Evolutionary conservation across 1,284 basidiomycete genomes (phyloP).

Genomic region (Cutaneotrichosporon sp.): DNA sequence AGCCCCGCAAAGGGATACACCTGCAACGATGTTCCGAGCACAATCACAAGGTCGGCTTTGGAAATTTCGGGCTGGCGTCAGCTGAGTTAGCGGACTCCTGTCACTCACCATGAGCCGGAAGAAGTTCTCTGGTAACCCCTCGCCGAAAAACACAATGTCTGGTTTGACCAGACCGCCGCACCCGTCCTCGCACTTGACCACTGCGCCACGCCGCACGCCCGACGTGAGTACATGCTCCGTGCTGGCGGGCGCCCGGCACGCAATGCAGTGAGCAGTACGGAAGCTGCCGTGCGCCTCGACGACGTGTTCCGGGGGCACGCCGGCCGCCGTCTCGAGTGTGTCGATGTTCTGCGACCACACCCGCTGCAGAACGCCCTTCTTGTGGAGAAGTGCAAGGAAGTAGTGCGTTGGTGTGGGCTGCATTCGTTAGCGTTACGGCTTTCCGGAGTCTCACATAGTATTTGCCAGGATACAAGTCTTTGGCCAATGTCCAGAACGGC

Average conservation of each 20-base stretch:
- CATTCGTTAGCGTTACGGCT: conserved; percentile 53
- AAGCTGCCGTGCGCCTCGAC: conserved; percentile 95
- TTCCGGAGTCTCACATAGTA: conserved; percentile 28
- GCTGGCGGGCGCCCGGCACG: conserved; percentile 56
- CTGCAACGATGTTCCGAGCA: conserved; percentile 77
- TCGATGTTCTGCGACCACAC: conserved; percentile 60
- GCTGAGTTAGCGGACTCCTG: not conserved
- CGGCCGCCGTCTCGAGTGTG: conserved; percentile 81
- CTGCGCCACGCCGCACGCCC: conserved; percentile 56
- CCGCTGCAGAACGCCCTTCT: conserved; percentile 32
- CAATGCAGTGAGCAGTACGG: conserved; percentile 71
- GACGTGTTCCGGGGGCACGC: conserved; percentile 66
- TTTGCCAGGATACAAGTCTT: conserved; percentile 70
- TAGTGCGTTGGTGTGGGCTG: conserved; percentile 81
- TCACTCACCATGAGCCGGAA: conserved; percentile 24
- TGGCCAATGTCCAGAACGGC: conserved; percentile 75
- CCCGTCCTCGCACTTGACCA: conserved; percentile 56
- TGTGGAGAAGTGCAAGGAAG: conserved; percentile 58
- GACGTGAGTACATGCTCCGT: conserved; percentile 64
- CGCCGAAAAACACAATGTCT: conserved; percentile 93
- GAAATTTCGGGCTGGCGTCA: conserved; percentile 11
- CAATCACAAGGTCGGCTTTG: conserved; percentile 76
- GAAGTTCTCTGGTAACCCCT: conserved; percentile 52
- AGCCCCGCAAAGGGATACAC: conserved; percentile 56
- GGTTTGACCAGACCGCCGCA: conserved; percentile 78